These are phyloP conservation scores for Raffaelea ambrosiae DNA, from an alignment of 2,329 filamentous ascomycete genomes.

Conservation along the genomic window DNA sequence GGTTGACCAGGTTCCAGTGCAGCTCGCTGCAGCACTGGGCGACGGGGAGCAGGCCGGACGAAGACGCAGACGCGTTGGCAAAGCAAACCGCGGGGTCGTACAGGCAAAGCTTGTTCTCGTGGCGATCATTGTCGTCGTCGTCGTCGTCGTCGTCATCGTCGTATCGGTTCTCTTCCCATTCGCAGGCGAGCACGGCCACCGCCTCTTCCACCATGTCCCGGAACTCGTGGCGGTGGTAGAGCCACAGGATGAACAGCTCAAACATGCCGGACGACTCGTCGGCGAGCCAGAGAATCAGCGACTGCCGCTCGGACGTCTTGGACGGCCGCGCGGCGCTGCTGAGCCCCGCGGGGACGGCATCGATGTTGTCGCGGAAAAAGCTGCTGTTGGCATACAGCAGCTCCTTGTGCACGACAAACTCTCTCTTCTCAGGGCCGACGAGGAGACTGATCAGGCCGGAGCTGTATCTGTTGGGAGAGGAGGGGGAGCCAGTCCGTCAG, in stretches of 20 bases:
- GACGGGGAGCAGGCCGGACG: not conserved
- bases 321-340: constrained; percentile 1
- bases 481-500: too few relatives aligned
- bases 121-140: not conserved
- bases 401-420: constrained; percentile 23
- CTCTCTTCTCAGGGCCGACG: constrained; percentile 20
- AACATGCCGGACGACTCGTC: constrained; percentile 44
- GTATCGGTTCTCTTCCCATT: constrained; percentile 4
- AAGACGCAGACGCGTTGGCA: not conserved
- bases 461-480: not conserved
- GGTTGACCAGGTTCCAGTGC: constrained; percentile 47
- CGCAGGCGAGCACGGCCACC: constrained; percentile 18
- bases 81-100: not conserved
- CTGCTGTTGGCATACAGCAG: constrained; percentile 37
- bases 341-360: constrained; percentile 21
- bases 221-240: constrained; percentile 36
- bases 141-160: not conserved
- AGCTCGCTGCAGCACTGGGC: constrained; percentile 25
- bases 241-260: constrained; percentile 43
- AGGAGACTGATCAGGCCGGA: constrained; percentile 19
- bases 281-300: constrained; percentile 26
- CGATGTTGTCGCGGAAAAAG: constrained; percentile 40
- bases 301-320: constrained; percentile 14
- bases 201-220: constrained; percentile 33
- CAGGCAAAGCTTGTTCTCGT: not conserved